Conservation (phyloP, 1,284 basidiomycete genomes). For the Clitocybe nebularis region DNA sequence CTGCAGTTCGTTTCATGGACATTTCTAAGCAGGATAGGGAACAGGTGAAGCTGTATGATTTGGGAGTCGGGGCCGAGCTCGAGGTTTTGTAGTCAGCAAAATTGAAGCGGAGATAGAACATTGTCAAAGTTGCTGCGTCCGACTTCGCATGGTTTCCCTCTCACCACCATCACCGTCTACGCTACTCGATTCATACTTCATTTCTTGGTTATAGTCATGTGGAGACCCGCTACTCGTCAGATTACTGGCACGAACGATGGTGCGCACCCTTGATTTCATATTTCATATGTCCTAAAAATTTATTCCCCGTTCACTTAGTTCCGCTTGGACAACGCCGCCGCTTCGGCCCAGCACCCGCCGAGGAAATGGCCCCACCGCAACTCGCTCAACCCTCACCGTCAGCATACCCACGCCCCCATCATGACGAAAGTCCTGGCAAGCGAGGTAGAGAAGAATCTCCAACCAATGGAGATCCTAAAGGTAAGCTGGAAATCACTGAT, state of each 20-base stretch:
- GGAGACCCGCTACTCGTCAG: conserved; percentile 82
- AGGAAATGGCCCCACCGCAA: conserved; percentile 71
- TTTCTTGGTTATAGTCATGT: conserved; percentile 58
- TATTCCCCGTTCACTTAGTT: conserved; percentile 37
- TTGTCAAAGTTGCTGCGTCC: conserved; percentile 8
- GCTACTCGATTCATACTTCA: conserved; percentile 20
- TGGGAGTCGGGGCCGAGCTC: neutral
- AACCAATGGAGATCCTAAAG: conserved; percentile 47
- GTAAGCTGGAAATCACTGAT: conserved; percentile 38
- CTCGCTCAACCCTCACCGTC: conserved; percentile 83
- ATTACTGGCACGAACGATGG: conserved; percentile 84
- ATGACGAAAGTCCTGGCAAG: conserved; percentile 52
- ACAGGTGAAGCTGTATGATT: neutral
- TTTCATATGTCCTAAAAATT: conserved; percentile 12
- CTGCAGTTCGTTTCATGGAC: conserved; percentile 46
- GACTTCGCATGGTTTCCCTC: conserved; percentile 19
- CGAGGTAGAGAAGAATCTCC: conserved; percentile 60
- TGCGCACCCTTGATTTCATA: conserved; percentile 28
- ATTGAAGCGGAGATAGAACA: conserved; percentile 28
- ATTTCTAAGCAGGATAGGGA: conserved; percentile 21
- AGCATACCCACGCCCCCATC: conserved; percentile 68
- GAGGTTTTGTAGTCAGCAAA: conserved; percentile 19
- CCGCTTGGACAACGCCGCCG: conserved; percentile 83
- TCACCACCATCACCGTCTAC: conserved; percentile 24
- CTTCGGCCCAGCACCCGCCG: conserved; percentile 80